These are phyloP conservation scores for Solanum etuberosum DNA, from an alignment of 257 asterid species.

Conservation along the genomic window DNA sequence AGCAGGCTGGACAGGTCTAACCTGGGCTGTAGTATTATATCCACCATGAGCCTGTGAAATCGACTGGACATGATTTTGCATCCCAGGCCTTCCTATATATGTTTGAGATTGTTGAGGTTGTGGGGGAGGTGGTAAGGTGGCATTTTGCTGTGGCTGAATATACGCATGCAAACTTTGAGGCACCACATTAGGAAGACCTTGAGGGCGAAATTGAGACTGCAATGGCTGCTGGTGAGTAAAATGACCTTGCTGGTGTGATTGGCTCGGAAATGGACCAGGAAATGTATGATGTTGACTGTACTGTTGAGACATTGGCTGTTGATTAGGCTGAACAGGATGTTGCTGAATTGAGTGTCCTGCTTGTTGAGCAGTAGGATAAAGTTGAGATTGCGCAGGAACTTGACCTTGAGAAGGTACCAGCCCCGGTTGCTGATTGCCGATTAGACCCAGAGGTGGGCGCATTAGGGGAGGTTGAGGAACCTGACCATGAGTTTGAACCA, in stretches of 20 bases:
- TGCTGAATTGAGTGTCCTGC: constrained; percentile 32
- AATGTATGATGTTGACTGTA: constrained; percentile 49
- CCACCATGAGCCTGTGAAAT: constrained; percentile 30
- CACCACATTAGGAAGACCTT: constrained; percentile 38
- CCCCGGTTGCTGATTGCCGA: constrained; percentile 34
- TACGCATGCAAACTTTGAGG: constrained; percentile 13
- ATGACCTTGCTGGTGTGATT: constrained; percentile 42
- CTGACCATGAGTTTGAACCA: constrained; percentile 44
- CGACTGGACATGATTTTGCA: constrained; percentile 41
- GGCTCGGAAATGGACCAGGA: constrained; percentile 35
- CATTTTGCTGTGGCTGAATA: constrained; percentile 23
- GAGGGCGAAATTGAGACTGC: constrained; percentile 46
- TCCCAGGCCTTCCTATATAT: constrained; percentile 38
- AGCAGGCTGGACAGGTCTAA: constrained; percentile 33
- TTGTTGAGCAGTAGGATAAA: constrained; percentile 44
- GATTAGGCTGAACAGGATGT: constrained; percentile 46
- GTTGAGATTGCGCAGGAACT: constrained; percentile 38
- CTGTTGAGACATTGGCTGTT: constrained; percentile 41
- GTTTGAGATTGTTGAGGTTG: constrained; percentile 44
- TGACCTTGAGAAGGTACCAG: constrained; percentile 42
- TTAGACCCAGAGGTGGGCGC: constrained; percentile 43
- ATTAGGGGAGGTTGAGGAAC: constrained; percentile 32
- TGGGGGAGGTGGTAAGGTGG: constrained; percentile 13
- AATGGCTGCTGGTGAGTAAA: constrained; percentile 33
- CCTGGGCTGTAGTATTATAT: constrained; percentile 26